phyloP scores from a whole-genome alignment of 345 rosid species.

The Alliaria petiolata region DNA sequence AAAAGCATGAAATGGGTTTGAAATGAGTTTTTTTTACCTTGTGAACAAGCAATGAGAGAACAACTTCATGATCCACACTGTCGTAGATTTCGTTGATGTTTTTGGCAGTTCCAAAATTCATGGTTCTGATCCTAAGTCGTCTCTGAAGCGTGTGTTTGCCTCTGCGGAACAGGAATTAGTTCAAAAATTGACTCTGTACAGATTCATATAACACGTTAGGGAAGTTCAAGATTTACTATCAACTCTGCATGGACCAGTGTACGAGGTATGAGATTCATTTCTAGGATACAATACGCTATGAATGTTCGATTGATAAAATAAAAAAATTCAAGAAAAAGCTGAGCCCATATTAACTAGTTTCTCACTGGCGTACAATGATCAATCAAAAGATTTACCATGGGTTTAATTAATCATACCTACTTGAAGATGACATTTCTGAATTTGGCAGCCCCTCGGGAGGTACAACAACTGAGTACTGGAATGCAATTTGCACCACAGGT shows the following conservation, averaged over 20 bases:
- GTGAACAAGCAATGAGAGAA: conserved; percentile 86
- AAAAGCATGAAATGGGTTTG: conserved; percentile 1
- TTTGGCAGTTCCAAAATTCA: conserved; percentile 71
- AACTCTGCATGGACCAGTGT: neutral
- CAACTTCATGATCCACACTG: conserved; percentile 81
- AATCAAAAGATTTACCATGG: neutral
- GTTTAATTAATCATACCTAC: conserved; percentile 52
- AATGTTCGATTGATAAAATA: neutral
- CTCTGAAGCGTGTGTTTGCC: conserved; percentile 68
- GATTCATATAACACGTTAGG: neutral
- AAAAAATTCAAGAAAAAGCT: neutral
- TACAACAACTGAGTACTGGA: conserved; percentile 85
- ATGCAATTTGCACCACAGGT: conserved; percentile 90
- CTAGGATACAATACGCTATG: neutral
- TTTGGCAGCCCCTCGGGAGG: conserved; percentile 73
- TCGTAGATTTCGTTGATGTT: conserved; percentile 78
- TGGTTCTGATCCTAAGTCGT: conserved; percentile 82
- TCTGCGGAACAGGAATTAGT: conserved; percentile 37
- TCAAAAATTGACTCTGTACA: conserved; percentile 14
- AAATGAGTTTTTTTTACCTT: conserved; percentile 61
- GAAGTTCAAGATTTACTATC: neutral
- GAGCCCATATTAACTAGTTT: neutral
- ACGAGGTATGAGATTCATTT: neutral
- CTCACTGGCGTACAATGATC: neutral
- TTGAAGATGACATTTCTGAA: conserved; percentile 48